Base-by-base conservation (phyloP, 495 filamentous ascomycete genomes). In the Poronia punctata region DNA sequence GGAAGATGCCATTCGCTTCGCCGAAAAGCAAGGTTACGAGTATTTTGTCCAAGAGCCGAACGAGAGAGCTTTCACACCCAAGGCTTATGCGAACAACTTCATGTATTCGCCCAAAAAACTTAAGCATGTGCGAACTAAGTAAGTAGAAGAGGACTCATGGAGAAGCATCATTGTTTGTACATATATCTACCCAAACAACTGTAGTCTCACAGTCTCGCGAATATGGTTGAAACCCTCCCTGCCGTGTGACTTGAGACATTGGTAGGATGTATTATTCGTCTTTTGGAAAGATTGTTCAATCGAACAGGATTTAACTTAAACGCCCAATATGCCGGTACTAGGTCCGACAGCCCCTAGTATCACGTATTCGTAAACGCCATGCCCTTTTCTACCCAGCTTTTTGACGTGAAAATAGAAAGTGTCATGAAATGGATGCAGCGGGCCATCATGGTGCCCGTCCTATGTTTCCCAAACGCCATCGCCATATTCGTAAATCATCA, bases 41-140 rank as follows among this genome's bases (percentile, higher is more conserved):
- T 99, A 96, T 64, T 96, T 95, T 64, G 86, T 97, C 15, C 92
- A 97, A 70, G 92, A 97, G 67, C 90, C 89, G 4, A 96, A 95
- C 54, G 76, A 78, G 67, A 75, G 92, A 59, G 80, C 77, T 45
- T 80, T 95, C 43, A 71, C 81, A 8, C 85, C 88, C 28, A 97
- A 99, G 73, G 83, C 85, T 31, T 99, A 99, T 64, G 88, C 92
- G 23, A 92, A 93, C 64, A 95, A 97, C 70, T 99, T 97, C 62
- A 46, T 86, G 52, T 83, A 94, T 66, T 76, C 78, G 37, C 69
- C 83, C 8, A 83, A 78, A 66, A 88, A 86, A 75, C 66, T 99
- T 57, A 97, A 95, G 76, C 76, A 84, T 50, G 82, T 97, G 59
- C 74, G 85, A 63, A 92, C 92, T 47, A 99, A 99, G 75, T 99